Percentiles rank a stretch among this genome's conserved stretches.
phyloP scores from a whole-genome alignment of 208 protist genomes.

The Entamoeba invadens region DNA sequence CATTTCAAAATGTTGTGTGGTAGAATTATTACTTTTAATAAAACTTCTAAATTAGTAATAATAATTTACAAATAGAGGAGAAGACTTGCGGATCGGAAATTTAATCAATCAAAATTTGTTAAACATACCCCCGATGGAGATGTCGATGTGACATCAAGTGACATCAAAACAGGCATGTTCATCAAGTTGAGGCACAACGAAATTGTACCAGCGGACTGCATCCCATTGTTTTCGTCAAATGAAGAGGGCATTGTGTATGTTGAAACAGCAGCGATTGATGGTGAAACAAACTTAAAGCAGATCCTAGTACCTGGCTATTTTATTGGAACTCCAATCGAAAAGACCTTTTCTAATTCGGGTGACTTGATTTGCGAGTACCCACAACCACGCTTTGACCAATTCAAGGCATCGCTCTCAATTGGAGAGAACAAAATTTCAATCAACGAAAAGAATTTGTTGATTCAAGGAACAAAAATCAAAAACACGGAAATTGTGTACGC shows the following conservation, averaged over 20 bases:
- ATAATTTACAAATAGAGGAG: no score
- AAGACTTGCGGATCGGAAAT: background rate
- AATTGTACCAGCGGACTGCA: constrained; percentile 42
- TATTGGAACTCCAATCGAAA: constrained; percentile 38
- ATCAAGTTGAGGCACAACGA: constrained; percentile 66
- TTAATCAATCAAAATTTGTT: background rate
- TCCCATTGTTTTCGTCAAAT: constrained; percentile 79
- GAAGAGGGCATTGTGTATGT: constrained; percentile 75
- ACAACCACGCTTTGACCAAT: constrained; percentile 78
- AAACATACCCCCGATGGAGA: background rate
- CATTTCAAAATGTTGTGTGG: no score
- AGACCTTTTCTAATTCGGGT: constrained; percentile 16
- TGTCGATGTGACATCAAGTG: constrained; percentile 49
- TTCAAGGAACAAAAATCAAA: constrained; percentile 79
- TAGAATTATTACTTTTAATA: no score
- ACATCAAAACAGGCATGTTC: constrained; percentile 77
- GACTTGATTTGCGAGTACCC: constrained; percentile 10
- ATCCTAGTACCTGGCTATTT: background rate
- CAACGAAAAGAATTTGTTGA: constrained; percentile 77
- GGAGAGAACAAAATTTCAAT: constrained; percentile 25
- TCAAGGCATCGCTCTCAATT: constrained; percentile 47
- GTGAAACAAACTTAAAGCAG: constrained; percentile 93
- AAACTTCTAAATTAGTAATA: no score
- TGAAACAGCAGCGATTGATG: constrained; percentile 91
- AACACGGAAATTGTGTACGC: constrained; percentile 52